Base-by-base conservation (phyloP, 2,329 filamentous ascomycete species). In the Arthrinium phaeospermum region DNA sequence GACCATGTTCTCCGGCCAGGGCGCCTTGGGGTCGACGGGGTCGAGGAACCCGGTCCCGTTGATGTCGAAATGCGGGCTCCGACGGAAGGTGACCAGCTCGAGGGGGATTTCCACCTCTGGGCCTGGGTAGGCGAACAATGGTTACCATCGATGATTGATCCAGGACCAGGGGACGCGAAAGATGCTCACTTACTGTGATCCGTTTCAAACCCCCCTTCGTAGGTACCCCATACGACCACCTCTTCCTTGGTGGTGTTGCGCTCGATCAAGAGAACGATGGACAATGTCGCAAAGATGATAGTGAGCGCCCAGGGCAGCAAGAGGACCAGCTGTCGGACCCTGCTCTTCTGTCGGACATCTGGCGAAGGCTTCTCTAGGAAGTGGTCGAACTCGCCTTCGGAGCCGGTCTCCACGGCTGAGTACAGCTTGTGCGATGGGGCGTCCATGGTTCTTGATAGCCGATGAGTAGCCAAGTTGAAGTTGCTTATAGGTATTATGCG, bases 331-430 rank as follows among this genome's bases (percentile, higher is more conserved):
- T 41, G 19, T 19, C 30, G 57, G n/a, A 24, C 57, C 34, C 10
- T 37, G 57, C 19, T 64, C 34, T 24, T 41, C 19, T 22, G 30
- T 13, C 34, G 7, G 19, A 19, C 13, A 24, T 41, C 57, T 19
- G 19, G 4, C 4, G 57, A 41, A 41, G 57, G 30, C 34, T 64
- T 64, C 16, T 64, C 57, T 13, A 64, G 19, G 34, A 64, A 64
- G 34, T 64, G 57, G 57, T 64, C 57, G 10, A 41, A 64, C 57
- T 64, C 57, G 57, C 57, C 57, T 41, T 64, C 57, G 34, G 57
- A 41, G 57, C 57, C 34, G 22, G 34, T 41, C 5, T 64, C 57
- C 57, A 64, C 57, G 22, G 34, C 22, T 10, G 57, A 64, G 41
- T 64, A 64, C 19, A 64, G 13, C 19, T 22, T 37, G 6, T 37